Evolutionary conservation across 768 basidiomycete genomes (phyloP).

Genomic region (Serendipita sp.): DNA sequence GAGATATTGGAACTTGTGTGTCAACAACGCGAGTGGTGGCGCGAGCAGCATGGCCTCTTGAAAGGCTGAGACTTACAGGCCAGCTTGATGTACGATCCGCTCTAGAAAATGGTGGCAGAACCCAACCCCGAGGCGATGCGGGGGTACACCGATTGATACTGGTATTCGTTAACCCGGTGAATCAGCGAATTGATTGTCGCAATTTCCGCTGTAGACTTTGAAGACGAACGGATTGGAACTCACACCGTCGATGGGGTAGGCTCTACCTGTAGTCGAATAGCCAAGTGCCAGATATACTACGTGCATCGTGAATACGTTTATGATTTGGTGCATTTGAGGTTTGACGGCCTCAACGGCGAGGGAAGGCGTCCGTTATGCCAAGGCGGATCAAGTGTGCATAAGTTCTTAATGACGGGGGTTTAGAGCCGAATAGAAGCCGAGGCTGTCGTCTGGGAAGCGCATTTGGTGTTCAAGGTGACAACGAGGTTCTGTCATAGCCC

Average conservation of each 20-base stretch:
- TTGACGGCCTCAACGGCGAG: neutral
- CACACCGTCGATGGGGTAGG: slow-evolving; percentile 29
- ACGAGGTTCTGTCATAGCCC: neutral
- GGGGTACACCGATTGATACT: slow-evolving; percentile 22
- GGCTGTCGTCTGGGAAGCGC: too few relatives aligned
- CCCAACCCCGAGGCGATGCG: neutral
- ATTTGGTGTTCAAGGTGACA: neutral
- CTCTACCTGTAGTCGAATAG: slow-evolving; percentile 27
- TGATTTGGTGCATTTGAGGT: neutral
- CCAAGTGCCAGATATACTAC: slow-evolving; percentile 30
- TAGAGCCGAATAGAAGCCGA: neutral
- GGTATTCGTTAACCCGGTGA: slow-evolving; percentile 32
- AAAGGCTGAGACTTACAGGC: neutral
- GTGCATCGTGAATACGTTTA: neutral
- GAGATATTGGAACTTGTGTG: neutral
- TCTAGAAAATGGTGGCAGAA: neutral
- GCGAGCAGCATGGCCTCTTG: too few relatives aligned
- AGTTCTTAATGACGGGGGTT: neutral
- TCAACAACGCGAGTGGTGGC: too few relatives aligned
- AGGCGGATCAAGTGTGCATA: neutral
- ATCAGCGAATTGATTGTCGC: slow-evolving; percentile 32
- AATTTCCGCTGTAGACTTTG: slow-evolving; percentile 27
- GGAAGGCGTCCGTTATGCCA: neutral
- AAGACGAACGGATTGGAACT: slow-evolving; percentile 17
- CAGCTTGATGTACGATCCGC: neutral